Evolutionary conservation across 768 basidiomycete species (phyloP).

Genomic region (Serendipita sp.): DNA sequence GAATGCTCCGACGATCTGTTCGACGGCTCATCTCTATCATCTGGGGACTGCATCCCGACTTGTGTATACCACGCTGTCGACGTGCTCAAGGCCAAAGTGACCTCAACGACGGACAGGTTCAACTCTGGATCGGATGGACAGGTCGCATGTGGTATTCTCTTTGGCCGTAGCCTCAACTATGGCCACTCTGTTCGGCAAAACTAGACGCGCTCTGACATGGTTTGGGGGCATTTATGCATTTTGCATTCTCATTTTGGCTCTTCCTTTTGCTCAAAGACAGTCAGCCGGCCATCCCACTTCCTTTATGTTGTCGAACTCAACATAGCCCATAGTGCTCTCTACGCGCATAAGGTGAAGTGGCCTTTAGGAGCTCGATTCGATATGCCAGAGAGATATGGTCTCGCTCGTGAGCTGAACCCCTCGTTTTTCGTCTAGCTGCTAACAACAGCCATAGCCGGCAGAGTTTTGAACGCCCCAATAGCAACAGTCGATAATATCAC

Average conservation of each 20-base stretch:
- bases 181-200: not conserved
- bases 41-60: not conserved
- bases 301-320: too few relatives aligned
- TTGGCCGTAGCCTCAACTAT: not conserved
- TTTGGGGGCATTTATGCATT: conserved; percentile 37
- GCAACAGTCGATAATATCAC: conserved; percentile 59
- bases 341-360: conserved; percentile 46
- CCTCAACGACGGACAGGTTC: not conserved
- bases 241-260: conserved; percentile 34
- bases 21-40: not conserved
- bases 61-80: not conserved
- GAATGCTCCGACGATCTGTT: not conserved
- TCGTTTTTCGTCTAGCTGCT: not conserved
- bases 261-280: conserved; percentile 57
- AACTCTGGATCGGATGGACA: not conserved
- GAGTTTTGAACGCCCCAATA: conserved; percentile 55
- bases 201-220: not conserved
- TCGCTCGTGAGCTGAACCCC: conserved; percentile 44
- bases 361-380: conserved; percentile 50
- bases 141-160: not conserved
- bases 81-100: not conserved
- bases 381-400: conserved; percentile 57
- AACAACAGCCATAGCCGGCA: conserved; percentile 38
- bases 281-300: conserved; percentile 22
- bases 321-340: conserved; percentile 28